Evolutionary conservation across 2,329 filamentous ascomycete genomes (phyloP), one percentile per base, ranked within the genome.

Genomic region (Chrysosporium keratinophilum): DNA sequence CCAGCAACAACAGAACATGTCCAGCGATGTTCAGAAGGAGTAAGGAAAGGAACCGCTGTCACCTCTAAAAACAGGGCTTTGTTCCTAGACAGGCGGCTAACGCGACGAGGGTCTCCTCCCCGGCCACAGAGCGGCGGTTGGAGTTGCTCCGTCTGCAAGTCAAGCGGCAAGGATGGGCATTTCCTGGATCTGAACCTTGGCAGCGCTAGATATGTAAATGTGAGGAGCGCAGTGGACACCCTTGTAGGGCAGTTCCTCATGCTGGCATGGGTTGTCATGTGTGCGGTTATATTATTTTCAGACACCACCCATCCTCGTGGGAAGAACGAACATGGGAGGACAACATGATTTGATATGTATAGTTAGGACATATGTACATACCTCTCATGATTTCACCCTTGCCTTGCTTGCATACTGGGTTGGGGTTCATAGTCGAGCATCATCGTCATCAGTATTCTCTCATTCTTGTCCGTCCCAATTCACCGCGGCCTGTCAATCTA

Each of bases 131-230:
- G 19, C 17, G 17, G 49, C 49, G 49, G 49, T 43, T 51, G n/a
- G 49, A 51, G 5, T 51, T 51, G 49, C 49, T 51, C 17, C 40
- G 39, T 51, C 49, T 37, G 41, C 40, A 10, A 40, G 49, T n/a
- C 43, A 15, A 41, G 48, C 37, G 48, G 48, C 48, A 50, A 50
- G 48, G 48, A 41, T 50, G 37, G n/a, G 41, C 23, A n/a, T 10
- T n/a, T 2, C 28, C 14, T n/a, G 11, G n/a, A 23, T 12, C 31
- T 20, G 2, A 37, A 23, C 33, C 31, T 47, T 37, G 45, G 33
- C 31, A 1, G 46, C 46, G 19, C 46, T 40, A 49, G 34, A 41
- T 28, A 40, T 28, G 7, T 28, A 49, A 19, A 7, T 9, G 34
- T 9, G 12, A 31, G 35, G 35, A 47, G 46, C 9, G 35, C 46